Evolutionary conservation across 441 rosid species (phyloP), one percentile per base, ranked within the genome.

Genomic region (Flueggea neowawraea): DNA sequence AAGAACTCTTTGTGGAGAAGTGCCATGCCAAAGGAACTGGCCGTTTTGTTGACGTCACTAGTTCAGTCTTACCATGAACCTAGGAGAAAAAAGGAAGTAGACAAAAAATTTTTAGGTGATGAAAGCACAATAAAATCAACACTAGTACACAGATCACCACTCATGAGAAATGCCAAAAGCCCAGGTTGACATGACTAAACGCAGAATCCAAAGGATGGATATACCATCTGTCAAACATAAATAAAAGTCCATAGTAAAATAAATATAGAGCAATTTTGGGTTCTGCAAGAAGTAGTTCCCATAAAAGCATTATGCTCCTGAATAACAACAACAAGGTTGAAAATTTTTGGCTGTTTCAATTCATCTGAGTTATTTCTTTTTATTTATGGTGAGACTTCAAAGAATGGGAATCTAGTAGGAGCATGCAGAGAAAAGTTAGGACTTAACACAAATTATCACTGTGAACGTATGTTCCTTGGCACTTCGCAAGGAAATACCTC

Each of bases 11-110:
- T 15, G 94, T 91, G 59, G 99, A 91, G 77, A 94, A 91, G 73
- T 80, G 91, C 99, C 99, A 94, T 62, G 94, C 86, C 86, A 94
- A 74, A 14, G 97, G 97, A 69, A 94, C 97, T 4, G 99, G 99
- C 10, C 95, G 97, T 77, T 79, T 84, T 57, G 90, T 75, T 45
- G 99, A 89, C 51, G 90, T 85, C 70, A 91, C 85, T 75, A 91
- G 68, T 83, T 91, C 96, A 16, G 96, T 84, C 79, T 83, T 87
- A 63, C 95, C 93, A 69, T 94, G 99, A 75, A 94, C 93, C 97
- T 94, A 67, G 58, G 62, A 65, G 66, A 32, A 72, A 64, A 69
- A 69, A 36, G 63, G 53, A 64, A 67, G 45, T 52, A 48, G 43
- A 44, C 15, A 39, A 61, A 10, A 52, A 43, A 13, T 58, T 62